Evolutionary conservation across 1,284 basidiomycete genomes (phyloP), one percentile per base, ranked within the genome.

Genomic region (Ceratorhiza oryzae-sativae): DNA sequence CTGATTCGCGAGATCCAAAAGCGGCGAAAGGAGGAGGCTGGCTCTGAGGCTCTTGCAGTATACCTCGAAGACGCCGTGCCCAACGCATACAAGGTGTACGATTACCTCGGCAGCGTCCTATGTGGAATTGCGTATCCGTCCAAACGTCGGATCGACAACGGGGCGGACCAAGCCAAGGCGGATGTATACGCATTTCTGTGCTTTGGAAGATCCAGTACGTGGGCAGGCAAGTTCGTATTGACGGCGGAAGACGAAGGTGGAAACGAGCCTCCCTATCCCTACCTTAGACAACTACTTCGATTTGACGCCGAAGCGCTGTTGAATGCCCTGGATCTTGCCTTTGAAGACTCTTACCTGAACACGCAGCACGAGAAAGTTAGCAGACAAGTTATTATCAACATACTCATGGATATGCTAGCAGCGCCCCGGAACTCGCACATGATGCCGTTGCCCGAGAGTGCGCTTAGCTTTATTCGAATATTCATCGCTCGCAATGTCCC

Each of bases 401-500:
- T 95, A 58, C 84, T 99, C 60, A 84, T 97, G 71, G 94, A 98
- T 77, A 88, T 97, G 53, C 77, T 90, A 12, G 82, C 84, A 51
- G 25, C 82, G 82, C 56, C 78, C 80, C 58, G 62, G 27, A 75
- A 76, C 49, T 42, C 34, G 23, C 27, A 32, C 23, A 72, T 80
- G 15, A 73, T 72, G 15, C 72, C 76, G 25, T 78, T 93, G 32
- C 81, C 87, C 0, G 81, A 87, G 15, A 81, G 84, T 41, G 93
- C 93, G 78, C 82, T 84, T 63, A 94, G 92, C 1, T 94, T 99
- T 79, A 85, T 97, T 60, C 89, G 95, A 79, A 98, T 99, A 76
- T 99, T 99, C 80, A 87, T 98, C 72, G 94, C 97, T 0, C 91
- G 96, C 72, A 99, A 98, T 79, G 88, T 97, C 15, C 94, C 97